Conservation (phyloP, 78 protist genomes). For the Andalucia godoyi region DNA sequence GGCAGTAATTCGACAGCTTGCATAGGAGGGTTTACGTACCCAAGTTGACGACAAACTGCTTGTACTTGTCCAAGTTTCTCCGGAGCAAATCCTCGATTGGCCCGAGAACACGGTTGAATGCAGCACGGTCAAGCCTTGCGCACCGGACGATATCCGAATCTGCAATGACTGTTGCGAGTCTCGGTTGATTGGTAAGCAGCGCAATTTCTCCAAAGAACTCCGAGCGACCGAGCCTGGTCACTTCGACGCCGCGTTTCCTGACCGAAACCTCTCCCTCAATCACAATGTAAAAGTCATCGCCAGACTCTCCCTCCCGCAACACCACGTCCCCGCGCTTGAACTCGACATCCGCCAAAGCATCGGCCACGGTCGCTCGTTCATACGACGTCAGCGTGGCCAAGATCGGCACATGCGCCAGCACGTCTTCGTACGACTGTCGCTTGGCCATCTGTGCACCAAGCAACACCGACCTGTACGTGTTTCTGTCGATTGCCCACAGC, state of each 20-base stretch:
- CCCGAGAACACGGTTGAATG: constrained; percentile 16
- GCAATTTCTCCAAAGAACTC: constrained; percentile 46
- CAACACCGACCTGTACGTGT: constrained; percentile 53
- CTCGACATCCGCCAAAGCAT: background rate
- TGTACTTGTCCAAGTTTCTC: background rate
- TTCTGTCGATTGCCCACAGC: constrained; percentile 65
- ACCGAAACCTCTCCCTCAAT: background rate
- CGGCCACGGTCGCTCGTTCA: background rate
- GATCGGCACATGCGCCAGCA: constrained; percentile 60
- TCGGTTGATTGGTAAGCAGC: constrained; percentile 10
- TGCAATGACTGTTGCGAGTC: constrained; percentile 27
- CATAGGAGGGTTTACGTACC: background rate
- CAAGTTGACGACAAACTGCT: background rate
- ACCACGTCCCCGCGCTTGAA: background rate
- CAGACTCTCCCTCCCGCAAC: background rate
- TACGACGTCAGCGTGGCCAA: constrained; percentile 6
- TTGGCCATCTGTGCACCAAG: constrained; percentile 54
- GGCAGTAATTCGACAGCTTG: background rate
- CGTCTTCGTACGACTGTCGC: constrained; percentile 62
- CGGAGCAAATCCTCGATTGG: constrained; percentile 7
- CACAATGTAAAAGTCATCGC: background rate
- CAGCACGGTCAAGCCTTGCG: background rate
- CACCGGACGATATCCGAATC: background rate
- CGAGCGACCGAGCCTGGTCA: background rate
- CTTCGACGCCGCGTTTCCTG: constrained; percentile 1